Percentiles rank a stretch among this genome's conserved stretches.
phyloP scores from a whole-genome alignment of 306 rosid species.

The Hippophae tibetana region DNA sequence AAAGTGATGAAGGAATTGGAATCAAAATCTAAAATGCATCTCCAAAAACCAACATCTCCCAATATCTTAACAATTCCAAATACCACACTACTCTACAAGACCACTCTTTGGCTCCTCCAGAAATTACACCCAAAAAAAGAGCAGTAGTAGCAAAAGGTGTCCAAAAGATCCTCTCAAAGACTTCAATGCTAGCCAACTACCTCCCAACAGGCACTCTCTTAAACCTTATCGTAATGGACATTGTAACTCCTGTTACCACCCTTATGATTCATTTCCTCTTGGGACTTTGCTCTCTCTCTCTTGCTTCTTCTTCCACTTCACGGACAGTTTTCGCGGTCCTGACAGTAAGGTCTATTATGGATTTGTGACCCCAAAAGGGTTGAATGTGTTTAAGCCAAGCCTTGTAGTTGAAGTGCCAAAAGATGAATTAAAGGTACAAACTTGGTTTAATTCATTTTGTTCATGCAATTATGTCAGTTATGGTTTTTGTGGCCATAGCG shows the following conservation, averaged over 20 bases:
- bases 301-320: slow-evolving; percentile 76
- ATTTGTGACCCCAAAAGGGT: slow-evolving; percentile 46
- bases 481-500: slow-evolving; percentile 68
- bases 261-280: slow-evolving; percentile 42
- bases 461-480: slow-evolving; percentile 66
- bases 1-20: slow-evolving; percentile 18
- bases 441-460: slow-evolving; percentile 43
- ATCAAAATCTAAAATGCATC: slow-evolving; percentile 54
- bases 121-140: too few species aligned
- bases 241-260: slow-evolving; percentile 36
- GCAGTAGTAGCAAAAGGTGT: too few species aligned
- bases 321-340: slow-evolving; percentile 47
- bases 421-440: slow-evolving; percentile 39
- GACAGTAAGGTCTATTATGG: slow-evolving; percentile 62
- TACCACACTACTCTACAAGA: neutral
- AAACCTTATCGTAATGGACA: slow-evolving; percentile 32
- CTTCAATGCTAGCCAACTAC: too few species aligned
- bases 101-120: neutral
- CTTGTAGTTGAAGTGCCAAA: slow-evolving; percentile 28
- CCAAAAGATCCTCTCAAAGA: too few species aligned
- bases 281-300: slow-evolving; percentile 41
- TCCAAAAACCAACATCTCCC: slow-evolving; percentile 1
- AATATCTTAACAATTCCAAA: neutral
- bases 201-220: too few species aligned
- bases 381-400: slow-evolving; percentile 57